Conservation (phyloP, 371 early-diverging fungal genomes). For the Mucor irregularis region DNA sequence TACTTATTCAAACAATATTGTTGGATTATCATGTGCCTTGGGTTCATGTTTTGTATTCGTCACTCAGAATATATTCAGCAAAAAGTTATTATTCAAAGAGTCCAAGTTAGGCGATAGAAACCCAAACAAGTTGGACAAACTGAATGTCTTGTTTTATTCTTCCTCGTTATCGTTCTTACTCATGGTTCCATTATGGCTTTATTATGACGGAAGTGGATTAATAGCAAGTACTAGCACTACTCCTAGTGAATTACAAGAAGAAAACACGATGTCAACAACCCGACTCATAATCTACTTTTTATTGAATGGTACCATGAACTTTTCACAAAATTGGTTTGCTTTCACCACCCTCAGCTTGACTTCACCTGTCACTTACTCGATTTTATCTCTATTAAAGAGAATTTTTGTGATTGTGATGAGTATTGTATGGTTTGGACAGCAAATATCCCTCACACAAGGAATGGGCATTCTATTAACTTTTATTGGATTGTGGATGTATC, state of each 20-base stretch:
- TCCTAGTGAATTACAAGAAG: too few species aligned
- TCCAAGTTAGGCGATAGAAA: conserved; percentile 26
- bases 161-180: conserved; percentile 66
- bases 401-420: conserved; percentile 87
- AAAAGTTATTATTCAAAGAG: conserved; percentile 68
- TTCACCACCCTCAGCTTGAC: conserved; percentile 78
- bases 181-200: conserved; percentile 84
- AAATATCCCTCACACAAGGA: conserved; percentile 62
- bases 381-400: conserved; percentile 85
- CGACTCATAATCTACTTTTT: conserved; percentile 55
- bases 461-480: conserved; percentile 82
- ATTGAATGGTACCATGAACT: conserved; percentile 80
- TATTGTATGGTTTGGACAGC: conserved; percentile 85
- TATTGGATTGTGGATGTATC: conserved; percentile 84
- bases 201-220: conserved; percentile 60
- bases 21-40: conserved; percentile 76
- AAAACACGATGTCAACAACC: conserved; percentile 7
- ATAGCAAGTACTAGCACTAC: background rate
- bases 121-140: conserved; percentile 45
- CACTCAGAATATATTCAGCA: conserved; percentile 82
- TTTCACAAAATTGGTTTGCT: conserved; percentile 79
- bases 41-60: conserved; percentile 80
- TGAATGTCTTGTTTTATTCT: conserved; percentile 15
- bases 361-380: conserved; percentile 87
- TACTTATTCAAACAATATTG: conserved; percentile 51